Conservation (phyloP, 192 early-diverging fungal species). For the Coemansia sp. region DNA sequence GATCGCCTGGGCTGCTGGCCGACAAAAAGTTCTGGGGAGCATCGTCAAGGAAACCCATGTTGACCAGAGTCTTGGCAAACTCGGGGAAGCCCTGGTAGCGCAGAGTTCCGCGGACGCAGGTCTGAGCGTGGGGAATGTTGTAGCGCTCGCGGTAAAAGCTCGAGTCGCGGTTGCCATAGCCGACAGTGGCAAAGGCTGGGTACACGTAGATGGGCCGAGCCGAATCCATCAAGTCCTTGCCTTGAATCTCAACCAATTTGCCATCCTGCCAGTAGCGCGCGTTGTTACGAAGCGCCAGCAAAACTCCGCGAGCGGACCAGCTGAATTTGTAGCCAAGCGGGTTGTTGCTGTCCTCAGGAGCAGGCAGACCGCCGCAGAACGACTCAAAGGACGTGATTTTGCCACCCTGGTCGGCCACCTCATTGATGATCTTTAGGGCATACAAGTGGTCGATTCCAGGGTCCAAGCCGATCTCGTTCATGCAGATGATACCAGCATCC, state of each 20-base stretch:
- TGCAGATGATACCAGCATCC: constrained; percentile 82
- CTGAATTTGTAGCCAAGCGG: constrained; percentile 99
- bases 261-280: constrained; percentile 91
- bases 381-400: constrained; percentile 90
- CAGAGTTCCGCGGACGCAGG: constrained; percentile 92
- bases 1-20: constrained; percentile 51
- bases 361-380: constrained; percentile 98
- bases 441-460: constrained; percentile 98
- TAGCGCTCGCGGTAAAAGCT: constrained; percentile 92
- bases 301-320: constrained; percentile 97
- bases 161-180: constrained; percentile 98
- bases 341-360: constrained; percentile 95
- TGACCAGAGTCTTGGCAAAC: constrained; percentile 93
- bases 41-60: constrained; percentile 90
- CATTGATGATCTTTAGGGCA: constrained; percentile 87
- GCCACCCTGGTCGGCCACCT: constrained; percentile 77
- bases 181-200: constrained; percentile 94
- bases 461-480: constrained; percentile 99
- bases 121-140: constrained; percentile 90
- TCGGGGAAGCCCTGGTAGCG: constrained; percentile 97
- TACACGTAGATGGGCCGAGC: constrained; percentile 92
- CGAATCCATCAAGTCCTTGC: constrained; percentile 86
- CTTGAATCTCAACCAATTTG: constrained; percentile 81
- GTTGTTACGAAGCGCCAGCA: constrained; percentile 92
- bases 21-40: constrained; percentile 63